A percentile compares a stretch with the other conserved stretches of the same genome.
Conservation (phyloP, 768 basidiomycete genomes). For the Amanita subjunquillea region DNA sequence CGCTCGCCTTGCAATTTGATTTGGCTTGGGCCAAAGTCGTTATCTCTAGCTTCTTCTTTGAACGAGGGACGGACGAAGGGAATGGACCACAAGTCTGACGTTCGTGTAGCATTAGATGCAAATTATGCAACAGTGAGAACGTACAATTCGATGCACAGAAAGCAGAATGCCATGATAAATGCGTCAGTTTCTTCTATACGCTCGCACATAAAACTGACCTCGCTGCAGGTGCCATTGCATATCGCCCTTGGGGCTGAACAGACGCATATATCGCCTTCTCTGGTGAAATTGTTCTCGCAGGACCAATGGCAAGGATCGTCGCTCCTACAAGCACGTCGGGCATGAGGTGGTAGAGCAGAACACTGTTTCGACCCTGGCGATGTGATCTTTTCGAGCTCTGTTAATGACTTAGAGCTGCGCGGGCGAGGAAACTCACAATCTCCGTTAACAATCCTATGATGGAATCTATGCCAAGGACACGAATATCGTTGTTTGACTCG, state of each 20-base stretch:
- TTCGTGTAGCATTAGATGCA: background rate
- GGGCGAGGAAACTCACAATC: conserved; percentile 12
- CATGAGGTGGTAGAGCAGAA: conserved; percentile 18
- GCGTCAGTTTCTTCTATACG: background rate
- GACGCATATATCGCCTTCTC: conserved; percentile 21
- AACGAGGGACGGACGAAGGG: conserved; percentile 21
- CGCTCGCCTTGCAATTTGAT: conserved; percentile 15
- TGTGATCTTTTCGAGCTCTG: conserved; percentile 16
- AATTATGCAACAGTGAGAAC: background rate
- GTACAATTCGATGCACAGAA: background rate
- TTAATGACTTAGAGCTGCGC: background rate
- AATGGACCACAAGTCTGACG: conserved; percentile 24
- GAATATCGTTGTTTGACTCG: conserved; percentile 17
- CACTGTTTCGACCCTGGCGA: conserved; percentile 22
- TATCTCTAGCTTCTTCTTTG: conserved; percentile 12
- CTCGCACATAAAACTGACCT: conserved; percentile 15
- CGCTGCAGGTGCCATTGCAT: conserved; percentile 32
- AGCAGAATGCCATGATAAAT: background rate
- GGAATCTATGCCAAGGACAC: conserved; percentile 15
- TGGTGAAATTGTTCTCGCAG: conserved; percentile 19
- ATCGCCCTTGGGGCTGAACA: conserved; percentile 23
- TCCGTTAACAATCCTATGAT: conserved; percentile 14
- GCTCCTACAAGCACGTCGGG: conserved; percentile 19
- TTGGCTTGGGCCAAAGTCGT: conserved; percentile 20
- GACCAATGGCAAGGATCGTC: conserved; percentile 24